Base-by-base conservation (phyloP, 306 rosid genomes). In the Comarum palustre region DNA sequence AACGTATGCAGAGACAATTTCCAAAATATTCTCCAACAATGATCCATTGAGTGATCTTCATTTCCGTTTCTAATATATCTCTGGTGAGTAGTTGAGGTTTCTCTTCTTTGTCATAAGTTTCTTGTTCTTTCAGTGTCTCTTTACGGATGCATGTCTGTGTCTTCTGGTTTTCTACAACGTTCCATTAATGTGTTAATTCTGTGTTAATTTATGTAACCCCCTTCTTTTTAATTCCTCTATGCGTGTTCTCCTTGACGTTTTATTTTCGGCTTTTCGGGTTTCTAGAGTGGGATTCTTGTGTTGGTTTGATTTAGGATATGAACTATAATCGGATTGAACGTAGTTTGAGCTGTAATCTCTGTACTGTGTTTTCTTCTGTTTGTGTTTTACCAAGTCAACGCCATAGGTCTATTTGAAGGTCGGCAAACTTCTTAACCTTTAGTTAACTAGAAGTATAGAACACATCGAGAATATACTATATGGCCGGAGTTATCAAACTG, bases 101-200 rank as follows among this genome's bases (percentile, higher is more conserved):
- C 42, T 14, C 20, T 22, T 9, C 15, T 9, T 29, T 13, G 19
- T 59, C 62, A 24, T 24, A 31, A 15, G 32, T 61, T 17, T 61
- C 14, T 17, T 61, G 66, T 61, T 31, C 43, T 29, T 2, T 61
- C 45, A 32, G 14, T 27, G 36, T 25, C 8, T 58, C 39, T 25
- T 59, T 59, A 59, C 15, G 14, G 1, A 59, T 59, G 14, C 0
- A 59, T 59, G 36, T 15, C 20, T 59, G n/a, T 59, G 45, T 5
- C 42, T 62, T 34, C 25, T 62, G 67, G 25, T 62, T 62, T 62
- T 62, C 45, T 39, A 32, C 16, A 61, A 61, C 66, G 43, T 32
- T 61, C 42, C 39, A 27, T 13, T 27, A 27, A 5, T 14, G n/a
- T n/a, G n/a, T n/a, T n/a, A n/a, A n/a, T n/a, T n/a, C 11, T 59